These are phyloP conservation scores for Aspergillus vadensis DNA, from an alignment of 2,329 filamentous ascomycete species.

Conservation along the genomic window DNA sequence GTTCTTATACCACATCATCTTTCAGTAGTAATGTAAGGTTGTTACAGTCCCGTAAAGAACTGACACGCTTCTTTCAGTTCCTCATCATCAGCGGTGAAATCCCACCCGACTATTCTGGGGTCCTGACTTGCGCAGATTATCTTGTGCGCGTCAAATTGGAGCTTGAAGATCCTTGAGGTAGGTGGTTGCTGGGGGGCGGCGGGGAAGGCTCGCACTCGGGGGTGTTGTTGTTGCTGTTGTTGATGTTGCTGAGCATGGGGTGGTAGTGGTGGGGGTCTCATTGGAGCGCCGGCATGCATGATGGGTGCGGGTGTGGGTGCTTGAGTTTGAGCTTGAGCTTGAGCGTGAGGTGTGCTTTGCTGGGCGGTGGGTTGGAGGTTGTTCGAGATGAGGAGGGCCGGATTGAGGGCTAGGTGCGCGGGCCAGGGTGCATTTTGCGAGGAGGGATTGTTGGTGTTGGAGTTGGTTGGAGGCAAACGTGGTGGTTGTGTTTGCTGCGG, in stretches of 20 bases:
- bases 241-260: no score
- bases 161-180: slow-evolving; percentile 79
- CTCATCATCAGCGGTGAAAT: slow-evolving; percentile 85
- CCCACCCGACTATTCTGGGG: slow-evolving; percentile 91
- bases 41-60: slow-evolving; percentile 65
- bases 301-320: no score
- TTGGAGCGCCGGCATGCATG: no score
- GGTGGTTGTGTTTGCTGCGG: background rate
- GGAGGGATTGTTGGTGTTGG: background rate
- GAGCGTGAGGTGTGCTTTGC: background rate
- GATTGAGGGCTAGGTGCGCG: slow-evolving; percentile 26
- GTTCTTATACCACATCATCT: background rate
- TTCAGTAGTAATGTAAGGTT: background rate
- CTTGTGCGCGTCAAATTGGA: slow-evolving; percentile 90
- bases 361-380: slow-evolving; percentile 33
- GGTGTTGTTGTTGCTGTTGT: background rate
- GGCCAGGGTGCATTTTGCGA: background rate
- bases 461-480: background rate
- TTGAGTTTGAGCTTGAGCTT: no score
- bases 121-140: slow-evolving; percentile 96
- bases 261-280: no score
- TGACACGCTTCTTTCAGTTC: slow-evolving; percentile 75
- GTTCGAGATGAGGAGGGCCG: background rate
- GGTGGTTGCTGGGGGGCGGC: slow-evolving; percentile 21
- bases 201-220: background rate